A percentile compares a stretch with the other conserved stretches of the same genome.
Evolutionary conservation across 2,329 filamentous ascomycete species (phyloP).

Genomic region (Helminthosporium solani): DNA sequence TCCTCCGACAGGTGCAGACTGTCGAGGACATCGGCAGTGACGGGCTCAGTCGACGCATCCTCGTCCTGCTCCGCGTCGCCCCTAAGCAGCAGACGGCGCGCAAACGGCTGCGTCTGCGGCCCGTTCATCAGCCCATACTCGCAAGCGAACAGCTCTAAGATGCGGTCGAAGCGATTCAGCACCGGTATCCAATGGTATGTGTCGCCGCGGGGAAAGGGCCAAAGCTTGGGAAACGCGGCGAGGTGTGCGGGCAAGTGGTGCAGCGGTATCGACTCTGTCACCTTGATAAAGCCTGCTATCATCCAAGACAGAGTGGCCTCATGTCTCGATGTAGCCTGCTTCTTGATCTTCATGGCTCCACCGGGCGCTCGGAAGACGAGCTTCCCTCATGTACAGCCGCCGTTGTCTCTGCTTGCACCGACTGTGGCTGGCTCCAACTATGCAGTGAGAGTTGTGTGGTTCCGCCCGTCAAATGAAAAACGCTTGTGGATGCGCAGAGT

Average conservation of each 20-base stretch:
- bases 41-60: slow-evolving; percentile 22
- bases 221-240: slow-evolving; percentile 77
- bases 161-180: slow-evolving; percentile 87
- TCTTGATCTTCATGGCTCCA: slow-evolving; percentile 57
- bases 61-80: slow-evolving; percentile 51
- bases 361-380: slow-evolving; percentile 38
- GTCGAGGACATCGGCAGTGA: slow-evolving; percentile 49
- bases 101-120: slow-evolving; percentile 77
- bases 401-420: slow-evolving; percentile 4
- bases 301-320: slow-evolving; percentile 72
- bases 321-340: slow-evolving; percentile 56
- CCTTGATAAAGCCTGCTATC: slow-evolving; percentile 76
- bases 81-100: slow-evolving; percentile 63
- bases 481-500: neutral
- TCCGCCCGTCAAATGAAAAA: neutral
- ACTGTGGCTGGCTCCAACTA: slow-evolving; percentile 3
- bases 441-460: slow-evolving; percentile 1
- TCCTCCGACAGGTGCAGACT: slow-evolving; percentile 67
- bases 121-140: slow-evolving; percentile 78
- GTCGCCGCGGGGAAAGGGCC: slow-evolving; percentile 94
- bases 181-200: slow-evolving; percentile 97
- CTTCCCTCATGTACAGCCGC: slow-evolving; percentile 37
- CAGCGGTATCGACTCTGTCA: slow-evolving; percentile 67
- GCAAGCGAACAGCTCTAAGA: slow-evolving; percentile 77
- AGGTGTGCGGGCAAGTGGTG: slow-evolving; percentile 77